These are phyloP conservation scores for Solanum clarkiae DNA, from an alignment of 257 asterid genomes.

Conservation along the genomic window DNA sequence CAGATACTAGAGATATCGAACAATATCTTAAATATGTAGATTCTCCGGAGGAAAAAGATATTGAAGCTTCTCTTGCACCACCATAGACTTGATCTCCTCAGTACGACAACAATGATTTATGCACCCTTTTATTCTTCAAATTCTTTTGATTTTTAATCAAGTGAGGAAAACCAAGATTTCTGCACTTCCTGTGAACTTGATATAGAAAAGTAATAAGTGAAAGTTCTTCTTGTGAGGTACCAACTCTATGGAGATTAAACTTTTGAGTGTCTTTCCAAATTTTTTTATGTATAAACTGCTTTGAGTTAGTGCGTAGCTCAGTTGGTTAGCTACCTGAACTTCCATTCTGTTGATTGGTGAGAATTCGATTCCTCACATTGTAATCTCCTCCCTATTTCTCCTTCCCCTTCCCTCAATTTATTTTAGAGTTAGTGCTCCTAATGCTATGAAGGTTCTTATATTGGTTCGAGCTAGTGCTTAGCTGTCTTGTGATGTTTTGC, in stretches of 20 bases:
- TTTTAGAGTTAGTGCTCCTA: not conserved
- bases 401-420: too few species aligned
- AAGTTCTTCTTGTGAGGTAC: not conserved
- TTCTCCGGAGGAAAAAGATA: slow-evolving; percentile 29
- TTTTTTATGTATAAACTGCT: not conserved
- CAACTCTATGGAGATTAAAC: not conserved
- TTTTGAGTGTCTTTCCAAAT: not conserved
- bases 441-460: not conserved
- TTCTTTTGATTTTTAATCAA: slow-evolving; percentile 3
- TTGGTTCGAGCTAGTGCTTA: not conserved
- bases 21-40: slow-evolving; percentile 37
- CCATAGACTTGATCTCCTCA: not conserved
- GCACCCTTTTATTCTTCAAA: not conserved
- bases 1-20: slow-evolving; percentile 17
- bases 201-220: not conserved
- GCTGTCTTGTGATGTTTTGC: not conserved
- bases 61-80: slow-evolving; percentile 23
- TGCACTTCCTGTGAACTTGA: slow-evolving; percentile 28
- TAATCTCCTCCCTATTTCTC: too few species aligned
- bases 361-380: too few species aligned
- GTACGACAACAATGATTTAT: not conserved
- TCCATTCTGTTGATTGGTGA: too few species aligned
- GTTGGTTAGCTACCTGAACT: too few species aligned
- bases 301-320: not conserved
- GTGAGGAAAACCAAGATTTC: slow-evolving; percentile 13